Base-by-base conservation (phyloP, 805 yeast genomes). In the Hanseniaspora pseudoguilliermondii region DNA sequence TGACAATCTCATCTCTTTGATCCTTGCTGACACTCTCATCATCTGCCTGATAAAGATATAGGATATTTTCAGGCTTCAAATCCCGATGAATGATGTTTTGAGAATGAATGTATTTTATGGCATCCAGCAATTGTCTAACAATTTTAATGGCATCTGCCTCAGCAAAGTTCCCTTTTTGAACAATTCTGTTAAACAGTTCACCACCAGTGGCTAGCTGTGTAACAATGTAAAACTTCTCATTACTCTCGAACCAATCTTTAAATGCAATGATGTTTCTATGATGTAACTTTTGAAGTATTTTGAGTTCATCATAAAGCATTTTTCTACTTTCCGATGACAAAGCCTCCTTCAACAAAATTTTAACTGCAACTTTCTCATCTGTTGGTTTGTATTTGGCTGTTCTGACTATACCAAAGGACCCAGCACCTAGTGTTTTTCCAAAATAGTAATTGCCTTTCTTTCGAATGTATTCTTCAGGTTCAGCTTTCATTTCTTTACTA, bases 201-300 rank as follows among this genome's bases (percentile, higher is more conserved):
- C 98, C 98, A 34, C 98, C 98, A 1, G 89, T 84, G 25, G 97
- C 97, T 64, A 91, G 73, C 68, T 91, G 96, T 2, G 97, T 91
- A 20, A 88, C 96, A 57, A 91, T 84, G 66, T 87, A 91, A 69
- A 86, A 89, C 71, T 91, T 91, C 63, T 89, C 96, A 67, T 80
- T 84, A 32, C 88, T 80, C 71, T 91, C 97, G 66, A 91, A 91
- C 91, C 95, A 91, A 67, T 89, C 96, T 53, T 83, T 75, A 66
- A 91, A 83, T 40, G 82, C 80, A n/a, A 91, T 95, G 62, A 91
- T 89, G 69, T 91, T 85, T 1, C 89, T 89, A 68, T 90, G 95
- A 50, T 77, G 67, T 58, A 90, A 73, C 54, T 78, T 77, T 63
- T 80, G 81, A 54, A 91, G 73, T 47, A 91, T 71, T 18, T 75